Evolutionary conservation across 495 filamentous ascomycete species (phyloP), one percentile per base, ranked within the genome.

Genomic region (Aspergillus bertholletiae): DNA sequence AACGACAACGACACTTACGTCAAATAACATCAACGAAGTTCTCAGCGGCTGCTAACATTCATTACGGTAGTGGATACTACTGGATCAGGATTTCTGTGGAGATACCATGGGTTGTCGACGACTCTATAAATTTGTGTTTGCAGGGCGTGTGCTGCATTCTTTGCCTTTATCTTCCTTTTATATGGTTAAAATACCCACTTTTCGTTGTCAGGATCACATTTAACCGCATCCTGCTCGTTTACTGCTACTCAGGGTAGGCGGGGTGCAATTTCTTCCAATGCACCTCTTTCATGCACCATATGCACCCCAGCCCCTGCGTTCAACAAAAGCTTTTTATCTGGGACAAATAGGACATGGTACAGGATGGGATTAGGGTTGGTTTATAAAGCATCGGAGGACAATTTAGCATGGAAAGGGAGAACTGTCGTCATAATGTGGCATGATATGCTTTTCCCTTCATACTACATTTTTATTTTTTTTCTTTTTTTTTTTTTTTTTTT

Each of bases 21-120:
- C 69, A 5, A 71, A 70, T 49, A 70, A 70, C 0, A 74, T 75
- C 24, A 68, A 68, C 39, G 72, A 75, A 51, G 67, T 68, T 49
- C 60, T 72, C 8, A 48, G 64, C 44, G 59, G 62, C 30, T 62
- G 63, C 62, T 68, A 58, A 70, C 57, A 61, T 53, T 35, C 26
- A 53, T 12, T 47, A 21, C 45, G 18, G 8, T 40, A 2, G 39
- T 21, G 7, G 17, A 12, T 22, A 20, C 3, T 17, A 15, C 18
- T 21, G 39, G 9, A 22, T 20, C 18, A 22, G 39, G 20, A 5
- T 20, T 43, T 21, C 37, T 21, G 39, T 22, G 18, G 39, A 18
- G 1, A 43, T 15, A 37, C 17, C 13, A 37, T 37, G 34, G 15
- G 34, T 15, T 37, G 13, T n/a, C 15, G 34, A 15, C 13, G 34